These are phyloP conservation scores for Xerocomellus amylosporus DNA, from an alignment of 768 basidiomycete species.

Conservation along the genomic window DNA sequence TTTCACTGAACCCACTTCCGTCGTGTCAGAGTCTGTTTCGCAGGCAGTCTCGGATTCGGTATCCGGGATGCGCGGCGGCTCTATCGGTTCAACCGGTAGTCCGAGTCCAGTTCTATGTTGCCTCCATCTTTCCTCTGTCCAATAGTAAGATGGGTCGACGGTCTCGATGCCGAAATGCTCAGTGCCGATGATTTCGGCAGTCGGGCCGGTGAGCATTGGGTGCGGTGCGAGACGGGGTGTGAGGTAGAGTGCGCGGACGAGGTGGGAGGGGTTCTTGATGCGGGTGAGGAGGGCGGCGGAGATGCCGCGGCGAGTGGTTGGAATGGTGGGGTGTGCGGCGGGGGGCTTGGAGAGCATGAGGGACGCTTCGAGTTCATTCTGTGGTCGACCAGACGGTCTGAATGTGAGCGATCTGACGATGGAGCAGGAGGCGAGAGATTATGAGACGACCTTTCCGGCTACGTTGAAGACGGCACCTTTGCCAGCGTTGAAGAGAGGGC, in stretches of 20 bases:
- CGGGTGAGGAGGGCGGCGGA: slow-evolving; percentile 65
- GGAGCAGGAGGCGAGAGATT: background rate
- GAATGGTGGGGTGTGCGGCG: slow-evolving; percentile 56
- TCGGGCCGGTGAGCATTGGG: slow-evolving; percentile 63
- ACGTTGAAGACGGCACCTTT: slow-evolving; percentile 83
- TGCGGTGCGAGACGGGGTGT: slow-evolving; percentile 62
- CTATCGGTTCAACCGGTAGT: slow-evolving; percentile 63
- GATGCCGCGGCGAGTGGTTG: slow-evolving; percentile 56
- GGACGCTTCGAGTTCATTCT: slow-evolving; percentile 84
- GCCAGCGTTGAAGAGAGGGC: slow-evolving; percentile 73
- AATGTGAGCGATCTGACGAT: background rate
- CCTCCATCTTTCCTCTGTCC: slow-evolving; percentile 69
- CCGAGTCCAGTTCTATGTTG: slow-evolving; percentile 75
- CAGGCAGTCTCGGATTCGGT: slow-evolving; percentile 1
- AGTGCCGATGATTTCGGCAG: slow-evolving; percentile 60
- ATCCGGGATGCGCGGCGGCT: slow-evolving; percentile 26
- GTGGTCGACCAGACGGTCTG: background rate
- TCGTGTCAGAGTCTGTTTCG: slow-evolving; percentile 19
- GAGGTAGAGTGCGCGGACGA: slow-evolving; percentile 69
- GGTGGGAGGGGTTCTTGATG: slow-evolving; percentile 68
- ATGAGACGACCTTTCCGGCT: slow-evolving; percentile 62
- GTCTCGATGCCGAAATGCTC: slow-evolving; percentile 49
- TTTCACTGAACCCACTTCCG: slow-evolving; percentile 18
- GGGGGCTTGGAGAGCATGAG: slow-evolving; percentile 82
- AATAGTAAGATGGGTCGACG: slow-evolving; percentile 77